Evolutionary conservation across 2,329 filamentous ascomycete species (phyloP).

Genomic region (Ophiostoma angusticollis): DNA sequence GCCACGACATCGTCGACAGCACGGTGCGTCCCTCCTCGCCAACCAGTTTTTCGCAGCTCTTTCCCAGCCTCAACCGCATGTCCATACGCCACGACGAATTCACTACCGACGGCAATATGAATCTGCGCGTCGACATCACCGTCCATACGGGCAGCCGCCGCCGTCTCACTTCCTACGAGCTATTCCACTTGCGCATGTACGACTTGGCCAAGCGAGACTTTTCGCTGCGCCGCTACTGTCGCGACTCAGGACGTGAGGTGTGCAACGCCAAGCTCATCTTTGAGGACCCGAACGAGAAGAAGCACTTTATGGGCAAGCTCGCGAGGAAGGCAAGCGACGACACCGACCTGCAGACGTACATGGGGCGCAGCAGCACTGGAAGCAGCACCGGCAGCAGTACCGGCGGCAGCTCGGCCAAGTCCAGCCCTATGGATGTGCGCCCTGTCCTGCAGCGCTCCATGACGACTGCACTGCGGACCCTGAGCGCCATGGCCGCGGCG

Average conservation of each 20-base stretch:
- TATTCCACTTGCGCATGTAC: slow-evolving; percentile 94
- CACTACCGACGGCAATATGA: slow-evolving; percentile 90
- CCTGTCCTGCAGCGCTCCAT: slow-evolving; percentile 34
- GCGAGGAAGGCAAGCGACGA: slow-evolving; percentile 23
- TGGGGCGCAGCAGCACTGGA: slow-evolving; percentile 9
- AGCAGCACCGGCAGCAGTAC: neutral
- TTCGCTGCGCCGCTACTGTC: slow-evolving; percentile 80
- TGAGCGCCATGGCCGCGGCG: slow-evolving; percentile 19
- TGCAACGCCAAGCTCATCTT: slow-evolving; percentile 71
- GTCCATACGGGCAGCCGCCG: slow-evolving; percentile 43
- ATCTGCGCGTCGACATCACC: slow-evolving; percentile 75
- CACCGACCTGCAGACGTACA: slow-evolving; percentile 11
- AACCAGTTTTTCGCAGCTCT: slow-evolving; percentile 69
- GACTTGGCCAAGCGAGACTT: slow-evolving; percentile 78
- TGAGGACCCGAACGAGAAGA: slow-evolving; percentile 36
- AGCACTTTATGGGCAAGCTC: slow-evolving; percentile 29
- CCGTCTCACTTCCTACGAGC: slow-evolving; percentile 50
- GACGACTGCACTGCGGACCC: slow-evolving; percentile 33
- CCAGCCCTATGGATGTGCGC: slow-evolving; percentile 13
- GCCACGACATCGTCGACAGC: slow-evolving; percentile 47
- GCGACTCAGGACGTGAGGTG: slow-evolving; percentile 85
- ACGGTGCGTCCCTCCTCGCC: slow-evolving; percentile 67
- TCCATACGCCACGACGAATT: slow-evolving; percentile 83
- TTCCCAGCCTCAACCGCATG: slow-evolving; percentile 71
- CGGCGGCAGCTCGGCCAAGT: neutral